A percentile compares a stretch with the other conserved stretches of the same genome.
These are phyloP conservation scores for Aspergillus ruber DNA, from an alignment of 2,329 filamentous ascomycete genomes.

Conservation along the genomic window DNA sequence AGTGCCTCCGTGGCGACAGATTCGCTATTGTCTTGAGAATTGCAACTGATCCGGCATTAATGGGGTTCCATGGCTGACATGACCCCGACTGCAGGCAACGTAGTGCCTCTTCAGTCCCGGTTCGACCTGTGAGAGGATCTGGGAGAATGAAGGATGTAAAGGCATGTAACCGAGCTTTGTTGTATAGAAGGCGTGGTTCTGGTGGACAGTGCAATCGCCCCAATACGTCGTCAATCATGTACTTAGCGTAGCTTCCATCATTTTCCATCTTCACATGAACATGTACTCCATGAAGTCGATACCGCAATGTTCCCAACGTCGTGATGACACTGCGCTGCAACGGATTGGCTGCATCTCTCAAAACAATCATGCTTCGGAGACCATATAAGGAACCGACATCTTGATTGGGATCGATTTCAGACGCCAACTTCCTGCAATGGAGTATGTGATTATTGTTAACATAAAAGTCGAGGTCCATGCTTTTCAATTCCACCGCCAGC, in stretches of 20 bases:
- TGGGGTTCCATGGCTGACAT: slow-evolving; percentile 46
- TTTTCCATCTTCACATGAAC: slow-evolving; percentile 35
- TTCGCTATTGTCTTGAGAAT: slow-evolving; percentile 23
- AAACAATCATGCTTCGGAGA: slow-evolving; percentile 52
- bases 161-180: slow-evolving; percentile 55
- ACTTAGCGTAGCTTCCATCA: slow-evolving; percentile 42
- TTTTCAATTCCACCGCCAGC: slow-evolving; percentile 46
- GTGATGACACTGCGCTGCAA: slow-evolving; percentile 48
- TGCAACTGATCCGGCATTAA: slow-evolving; percentile 9
- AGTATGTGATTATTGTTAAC: slow-evolving; percentile 44
- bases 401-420: slow-evolving; percentile 52
- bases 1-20: slow-evolving; percentile 34
- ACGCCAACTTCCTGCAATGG: slow-evolving; percentile 43
- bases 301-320: slow-evolving; percentile 39
- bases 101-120: slow-evolving; percentile 56
- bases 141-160: slow-evolving; percentile 53
- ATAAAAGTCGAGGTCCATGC: slow-evolving; percentile 49
- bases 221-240: slow-evolving; percentile 49
- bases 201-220: slow-evolving; percentile 52
- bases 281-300: slow-evolving; percentile 34
- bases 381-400: slow-evolving; percentile 57
- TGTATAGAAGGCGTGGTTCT: slow-evolving; percentile 50
- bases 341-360: slow-evolving; percentile 41
- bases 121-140: slow-evolving; percentile 53
- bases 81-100: slow-evolving; percentile 44